Evolutionary conservation across 2,329 filamentous ascomycete species (phyloP).

Genomic region (Plenodomus lindquistii): DNA sequence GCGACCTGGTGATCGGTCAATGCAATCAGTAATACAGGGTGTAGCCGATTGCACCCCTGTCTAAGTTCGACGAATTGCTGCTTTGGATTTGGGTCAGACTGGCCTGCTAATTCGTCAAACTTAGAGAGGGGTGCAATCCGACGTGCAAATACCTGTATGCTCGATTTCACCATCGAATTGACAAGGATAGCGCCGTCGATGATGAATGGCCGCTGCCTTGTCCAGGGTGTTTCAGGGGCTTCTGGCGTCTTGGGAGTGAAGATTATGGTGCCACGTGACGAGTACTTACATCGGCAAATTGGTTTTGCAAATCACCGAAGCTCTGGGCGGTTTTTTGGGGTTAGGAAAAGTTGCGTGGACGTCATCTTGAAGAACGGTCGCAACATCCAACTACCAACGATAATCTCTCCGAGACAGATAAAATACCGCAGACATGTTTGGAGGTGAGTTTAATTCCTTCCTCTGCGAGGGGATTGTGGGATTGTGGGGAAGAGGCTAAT

Average conservation of each 20-base stretch:
- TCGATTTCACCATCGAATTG: not conserved
- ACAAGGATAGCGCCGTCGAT: not conserved
- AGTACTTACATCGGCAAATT: not conserved
- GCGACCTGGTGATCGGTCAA: too few species aligned
- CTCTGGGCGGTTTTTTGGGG: too few species aligned
- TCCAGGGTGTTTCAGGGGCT: not conserved
- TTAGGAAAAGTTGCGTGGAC: not conserved
- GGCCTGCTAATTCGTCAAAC: too few species aligned
- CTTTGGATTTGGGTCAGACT: too few species aligned
- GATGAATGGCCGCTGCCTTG: not conserved
- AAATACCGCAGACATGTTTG: not conserved
- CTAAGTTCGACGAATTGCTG: too few species aligned
- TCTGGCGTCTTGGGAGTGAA: not conserved
- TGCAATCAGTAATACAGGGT: not conserved
- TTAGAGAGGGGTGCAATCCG: too few species aligned
- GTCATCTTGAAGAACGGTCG: slow-evolving; percentile 3
- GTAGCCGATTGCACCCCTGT: too few species aligned
- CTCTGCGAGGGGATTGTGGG: not conserved
- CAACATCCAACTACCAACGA: not conserved
- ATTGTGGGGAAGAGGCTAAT: not conserved
- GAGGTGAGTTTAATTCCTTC: not conserved
- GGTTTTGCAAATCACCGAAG: not conserved
- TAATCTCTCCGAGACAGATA: not conserved
- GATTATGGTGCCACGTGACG: not conserved
- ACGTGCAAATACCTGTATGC: too few species aligned